Evolutionary conservation across 139 green algal genomes (phyloP), one percentile per base, ranked within the genome.

Genomic region (Bryopsis sp.): DNA sequence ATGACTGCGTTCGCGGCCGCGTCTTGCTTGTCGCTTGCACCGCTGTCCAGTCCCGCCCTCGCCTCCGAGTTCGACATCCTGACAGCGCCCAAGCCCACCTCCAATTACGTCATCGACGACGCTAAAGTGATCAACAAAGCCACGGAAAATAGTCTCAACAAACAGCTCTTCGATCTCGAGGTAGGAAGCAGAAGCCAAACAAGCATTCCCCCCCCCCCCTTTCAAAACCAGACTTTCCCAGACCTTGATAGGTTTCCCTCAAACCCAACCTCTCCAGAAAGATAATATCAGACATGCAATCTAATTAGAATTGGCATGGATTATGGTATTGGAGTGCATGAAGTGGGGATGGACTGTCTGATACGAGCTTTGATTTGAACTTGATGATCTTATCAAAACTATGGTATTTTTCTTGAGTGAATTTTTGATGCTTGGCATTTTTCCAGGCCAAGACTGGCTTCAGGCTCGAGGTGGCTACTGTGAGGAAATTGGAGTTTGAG

Each of bases 401-500:
- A n/a, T n/a, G n/a, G n/a, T n/a, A n/a, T n/a, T n/a, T n/a, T 54
- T 54, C 43, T 54, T 54, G 43, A 11, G 19, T 19, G 19, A 54
- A 54, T 54, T 54, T 11, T 54, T 11, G 43, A 54, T 54, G n/a
- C n/a, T 54, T 11, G 15, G 54, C 24, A 63, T 63, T 29, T 43
- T 22, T 43, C 26, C 33, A 67, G 59, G 62, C 39, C 3, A 54
- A 82, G 24, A 93, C 90, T 2, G 89, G 90, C 2, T 96, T 93
- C 83, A 79, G 86, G 28, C 38, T 97, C 8, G 82, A 94, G 73
- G 89, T 92, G 2, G 81, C 93, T n/a, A 98, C 92, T 24, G 80
- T 96, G n/a, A 79, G 92, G 43, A 95, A 95, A 78, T 84, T 98
- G 48, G 89, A 96, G 84, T 95, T 95, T 74, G 89, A 95, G 80